Base-by-base conservation (phyloP, 2,329 filamentous ascomycete species). In the Fusarium circinatum region DNA sequence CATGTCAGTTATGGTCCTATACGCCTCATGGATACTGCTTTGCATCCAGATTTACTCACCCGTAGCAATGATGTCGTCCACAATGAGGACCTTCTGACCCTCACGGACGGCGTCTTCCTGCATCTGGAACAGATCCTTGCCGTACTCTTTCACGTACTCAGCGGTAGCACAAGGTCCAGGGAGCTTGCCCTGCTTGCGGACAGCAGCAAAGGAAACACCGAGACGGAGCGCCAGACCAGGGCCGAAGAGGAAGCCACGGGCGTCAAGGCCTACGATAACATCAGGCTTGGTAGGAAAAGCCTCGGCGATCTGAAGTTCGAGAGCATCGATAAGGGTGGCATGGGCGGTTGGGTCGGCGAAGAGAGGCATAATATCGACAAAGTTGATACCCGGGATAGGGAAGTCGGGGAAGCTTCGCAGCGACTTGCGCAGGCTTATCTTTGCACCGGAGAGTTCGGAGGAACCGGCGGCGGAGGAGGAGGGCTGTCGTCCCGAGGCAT, bases 41-140 rank as follows among this genome's bases (percentile, higher is more conserved):
- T 62, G 12, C 32, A 42, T 38, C 20, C 15, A 30, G 36, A 22
- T 45, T 39, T 61, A 85, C 92, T 83, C 87, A 98, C 96, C 96
- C 75, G 96, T 99, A 65, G 96, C 96, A 85, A 99, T 98, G 80
- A 99, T 97, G 83, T 99, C 96, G 83, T 99, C 96, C 38, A 99
- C 95, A 75, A 99, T 89, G 71, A 99, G 86, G 65, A 98, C 96
- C 83, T 92, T 95, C 86, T 98, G 94, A 41, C 95, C 95, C 58
- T 90, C 88, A 85, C 93, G 92, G 79, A 99, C 92, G 49, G 92
- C 92, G 83, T 93, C 95, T 76, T 89, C 86, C 87, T 99, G 96
- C 87, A 99, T 97, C 88, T 98, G 94, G 86, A 99, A 98, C 82
- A 92, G 92, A 83, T 99, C 96, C 84, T 91, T 89, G 73, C 96